Conservation (phyloP, 345 rosid species). For the Geranium brycei region DNA sequence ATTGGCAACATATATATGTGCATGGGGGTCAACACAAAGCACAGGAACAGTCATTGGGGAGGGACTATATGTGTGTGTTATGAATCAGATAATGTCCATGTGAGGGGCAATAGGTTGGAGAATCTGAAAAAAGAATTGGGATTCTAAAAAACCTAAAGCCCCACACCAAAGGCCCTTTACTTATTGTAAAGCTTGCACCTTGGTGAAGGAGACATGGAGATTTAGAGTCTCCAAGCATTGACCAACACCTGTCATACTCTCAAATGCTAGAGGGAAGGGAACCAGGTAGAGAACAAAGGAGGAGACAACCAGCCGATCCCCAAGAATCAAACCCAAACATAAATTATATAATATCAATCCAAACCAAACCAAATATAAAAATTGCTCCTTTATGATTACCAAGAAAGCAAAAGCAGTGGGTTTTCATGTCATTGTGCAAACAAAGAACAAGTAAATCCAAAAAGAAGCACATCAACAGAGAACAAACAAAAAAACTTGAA, state of each 20-base stretch:
- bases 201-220: slow-evolving; percentile 6
- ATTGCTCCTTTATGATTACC: slow-evolving; percentile 29
- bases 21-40: not conserved
- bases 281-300: slow-evolving; percentile 49
- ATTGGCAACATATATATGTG: not conserved
- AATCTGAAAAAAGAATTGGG: slow-evolving; percentile 16
- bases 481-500: too few species aligned
- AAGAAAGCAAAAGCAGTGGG: slow-evolving; percentile 17
- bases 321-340: slow-evolving; percentile 27
- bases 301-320: slow-evolving; percentile 58
- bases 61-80: not conserved
- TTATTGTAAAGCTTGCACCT: not conserved
- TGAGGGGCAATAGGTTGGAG: slow-evolving; percentile 7
- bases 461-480: too few species aligned
- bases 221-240: not conserved
- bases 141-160: slow-evolving; percentile 23
- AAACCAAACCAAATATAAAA: not conserved
- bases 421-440: too few species aligned
- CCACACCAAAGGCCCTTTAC: not conserved
- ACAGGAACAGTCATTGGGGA: not conserved
- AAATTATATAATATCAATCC: slow-evolving; percentile 14
- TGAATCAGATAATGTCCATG: slow-evolving; percentile 9
- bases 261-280: slow-evolving; percentile 55
- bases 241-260: slow-evolving; percentile 29
- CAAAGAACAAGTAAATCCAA: too few species aligned